Evolutionary conservation across 2,329 filamentous ascomycete species (phyloP), one percentile per base, ranked within the genome.

Genomic region (Cytospora chrysosperma): DNA sequence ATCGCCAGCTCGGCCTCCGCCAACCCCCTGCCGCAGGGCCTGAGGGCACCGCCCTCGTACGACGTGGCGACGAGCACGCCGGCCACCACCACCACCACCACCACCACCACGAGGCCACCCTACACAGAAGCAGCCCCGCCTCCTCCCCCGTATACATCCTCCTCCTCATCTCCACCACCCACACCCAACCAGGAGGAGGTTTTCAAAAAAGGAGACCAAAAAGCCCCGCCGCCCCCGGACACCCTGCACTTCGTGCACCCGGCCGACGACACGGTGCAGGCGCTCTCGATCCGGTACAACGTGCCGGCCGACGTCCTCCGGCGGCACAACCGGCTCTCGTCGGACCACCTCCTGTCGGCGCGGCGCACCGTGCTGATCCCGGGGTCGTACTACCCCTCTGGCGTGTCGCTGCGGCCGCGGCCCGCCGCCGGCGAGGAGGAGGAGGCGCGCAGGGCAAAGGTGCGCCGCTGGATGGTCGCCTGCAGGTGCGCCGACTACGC

Each of bases 401-500:
- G 54, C 3, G 57, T 62, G 1, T 69, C 68, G 26, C 77, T 93
- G 27, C 91, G 87, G 53, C 89, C 90, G 1, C 79, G 83, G 30
- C 90, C 91, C 0, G 70, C 91, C n/a, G 89, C 90, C 60, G 86
- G 88, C 55, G 90, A 92, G 71, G 88, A 90, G 53, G 90, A 92
- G 70, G 88, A 91, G 75, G 78, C 83, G 56, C 82, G 87, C 67
- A 93, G 91, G 76, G 81, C 78, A 21, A 88, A 88, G 71, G 82
- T 94, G 37, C 81, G 91, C 50, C 84, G 89, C 66, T 94, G 89
- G 80, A 93, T 93, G 91, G 86, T 92, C 2, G 81, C 82, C 1
- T 91, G 88, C 76, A 94, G 94, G 73, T 88, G 91, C 30, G 79
- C 85, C 27, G 89, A 93, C 79, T 93, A 88, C 76, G 88, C 92